Percentiles rank a stretch among this genome's conserved stretches.
Evolutionary conservation across 208 protist genomes (phyloP).

Genomic region (Leishmania turanica): DNA sequence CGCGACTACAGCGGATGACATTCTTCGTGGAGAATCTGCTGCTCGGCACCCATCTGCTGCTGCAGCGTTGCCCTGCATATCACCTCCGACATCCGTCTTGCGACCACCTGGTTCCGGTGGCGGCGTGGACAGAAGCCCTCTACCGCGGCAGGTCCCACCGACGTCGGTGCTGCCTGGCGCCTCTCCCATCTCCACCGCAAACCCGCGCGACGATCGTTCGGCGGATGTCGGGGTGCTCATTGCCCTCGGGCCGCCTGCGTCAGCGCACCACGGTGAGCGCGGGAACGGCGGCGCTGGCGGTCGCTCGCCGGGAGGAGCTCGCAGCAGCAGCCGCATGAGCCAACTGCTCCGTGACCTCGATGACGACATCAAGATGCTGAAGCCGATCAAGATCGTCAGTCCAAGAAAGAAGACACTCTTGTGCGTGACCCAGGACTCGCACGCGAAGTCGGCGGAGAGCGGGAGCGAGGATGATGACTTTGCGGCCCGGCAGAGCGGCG

Average conservation of each 20-base stretch:
- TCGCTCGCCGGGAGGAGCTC: conserved; percentile 9
- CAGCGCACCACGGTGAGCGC: conserved; percentile 2
- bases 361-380: conserved; percentile 79
- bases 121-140: conserved; percentile 5
- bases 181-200: neutral
- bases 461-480: conserved; percentile 14
- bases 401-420: conserved; percentile 77
- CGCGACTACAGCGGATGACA: neutral
- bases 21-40: neutral
- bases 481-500: conserved; percentile 29
- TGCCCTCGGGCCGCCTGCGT: neutral
- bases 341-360: conserved; percentile 79
- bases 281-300: neutral
- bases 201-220: neutral
- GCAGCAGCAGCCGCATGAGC: conserved; percentile 60
- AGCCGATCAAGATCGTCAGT: conserved; percentile 72
- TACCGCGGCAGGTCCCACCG: neutral
- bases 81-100: neutral
- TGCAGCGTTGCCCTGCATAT: conserved; percentile 12
- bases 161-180: neutral
- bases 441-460: conserved; percentile 1
- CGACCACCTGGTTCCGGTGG: neutral
- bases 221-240: conserved; percentile 1
- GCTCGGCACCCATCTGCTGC: neutral
- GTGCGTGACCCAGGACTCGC: conserved; percentile 49